A percentile compares a stretch with the other conserved stretches of the same genome.
These are phyloP conservation scores for Pichia sporocuriosa DNA, from an alignment of 805 yeast genomes.

Conservation along the genomic window DNA sequence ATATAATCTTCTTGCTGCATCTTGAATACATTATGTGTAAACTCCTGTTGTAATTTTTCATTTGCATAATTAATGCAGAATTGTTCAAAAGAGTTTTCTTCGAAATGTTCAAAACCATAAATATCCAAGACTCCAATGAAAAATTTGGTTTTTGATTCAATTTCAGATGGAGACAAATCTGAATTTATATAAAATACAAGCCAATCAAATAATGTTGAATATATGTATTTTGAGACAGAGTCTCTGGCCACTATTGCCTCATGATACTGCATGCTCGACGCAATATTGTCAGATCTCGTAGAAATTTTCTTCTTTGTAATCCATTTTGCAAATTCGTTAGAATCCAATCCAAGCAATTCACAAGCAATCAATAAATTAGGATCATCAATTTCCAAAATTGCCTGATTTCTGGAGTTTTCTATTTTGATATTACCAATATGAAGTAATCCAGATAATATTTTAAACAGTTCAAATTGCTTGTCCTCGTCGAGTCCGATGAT, in stretches of 20 bases:
- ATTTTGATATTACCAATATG: constrained; percentile 91
- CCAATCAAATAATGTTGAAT: constrained; percentile 93
- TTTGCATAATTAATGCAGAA: constrained; percentile 96
- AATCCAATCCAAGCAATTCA: constrained; percentile 73
- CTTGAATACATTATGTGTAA: constrained; percentile 94
- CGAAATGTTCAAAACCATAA: constrained; percentile 95
- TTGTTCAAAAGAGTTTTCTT: constrained; percentile 90
- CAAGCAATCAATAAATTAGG: constrained; percentile 76
- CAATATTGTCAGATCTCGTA: constrained; percentile 86
- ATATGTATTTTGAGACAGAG: constrained; percentile 89
- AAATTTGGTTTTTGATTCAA: constrained; percentile 48
- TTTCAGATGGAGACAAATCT: constrained; percentile 71
- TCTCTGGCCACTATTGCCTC: constrained; percentile 90
- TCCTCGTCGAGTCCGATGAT: constrained; percentile 65
- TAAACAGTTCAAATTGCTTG: constrained; percentile 63
- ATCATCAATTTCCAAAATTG: constrained; percentile 74
- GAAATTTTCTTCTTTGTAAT: constrained; percentile 83
- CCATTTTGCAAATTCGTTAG: constrained; percentile 78
- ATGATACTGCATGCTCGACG: constrained; percentile 69
- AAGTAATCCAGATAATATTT: constrained; percentile 76
- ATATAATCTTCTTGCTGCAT: constrained; percentile 94
- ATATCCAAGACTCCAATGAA: constrained; percentile 97
- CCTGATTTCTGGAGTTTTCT: constrained; percentile 76
- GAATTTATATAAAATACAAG: constrained; percentile 75
- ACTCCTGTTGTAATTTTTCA: constrained; percentile 95